Evolutionary conservation across 148 eudicot species (phyloP).

Genomic region (Vaccinium corymbosum): DNA sequence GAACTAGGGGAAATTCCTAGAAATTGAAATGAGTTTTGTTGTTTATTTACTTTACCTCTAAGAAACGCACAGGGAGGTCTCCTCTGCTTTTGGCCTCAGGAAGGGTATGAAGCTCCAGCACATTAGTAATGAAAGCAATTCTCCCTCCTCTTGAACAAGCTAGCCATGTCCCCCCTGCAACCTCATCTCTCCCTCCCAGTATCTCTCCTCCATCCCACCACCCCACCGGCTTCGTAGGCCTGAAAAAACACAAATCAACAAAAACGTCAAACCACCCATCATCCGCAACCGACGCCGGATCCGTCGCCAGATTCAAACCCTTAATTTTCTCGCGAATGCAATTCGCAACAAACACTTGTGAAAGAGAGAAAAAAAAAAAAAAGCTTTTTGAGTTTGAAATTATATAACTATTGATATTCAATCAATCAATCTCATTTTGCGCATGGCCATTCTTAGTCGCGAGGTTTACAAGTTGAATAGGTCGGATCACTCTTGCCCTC

Average conservation of each 20-base stretch:
- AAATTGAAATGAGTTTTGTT: not conserved
- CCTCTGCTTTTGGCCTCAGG: slow-evolving; percentile 68
- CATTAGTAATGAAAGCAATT: slow-evolving; percentile 71
- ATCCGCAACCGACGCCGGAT: too few species aligned
- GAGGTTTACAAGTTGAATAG: too few species aligned
- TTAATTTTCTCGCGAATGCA: too few species aligned
- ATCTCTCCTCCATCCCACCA: slow-evolving; percentile 84
- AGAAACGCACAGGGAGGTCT: slow-evolving; percentile 57
- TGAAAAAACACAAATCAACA: not conserved
- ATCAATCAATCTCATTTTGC: too few species aligned
- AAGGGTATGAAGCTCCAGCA: slow-evolving; percentile 53
- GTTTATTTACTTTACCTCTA: slow-evolving; percentile 33
- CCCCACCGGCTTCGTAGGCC: slow-evolving; percentile 51
- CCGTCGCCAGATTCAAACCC: too few species aligned
- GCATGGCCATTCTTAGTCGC: too few species aligned
- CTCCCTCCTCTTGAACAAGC: slow-evolving; percentile 57
- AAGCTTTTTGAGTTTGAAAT: too few species aligned
- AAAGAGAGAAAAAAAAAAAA: too few species aligned
- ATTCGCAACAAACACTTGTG: too few species aligned
- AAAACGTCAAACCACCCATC: not conserved
- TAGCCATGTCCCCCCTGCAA: slow-evolving; percentile 78
- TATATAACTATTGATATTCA: too few species aligned
- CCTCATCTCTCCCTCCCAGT: slow-evolving; percentile 67
- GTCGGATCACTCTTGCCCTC: too few species aligned
- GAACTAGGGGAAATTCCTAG: not conserved